Conservation (phyloP, 2,329 filamentous ascomycete species). For the Ophiosphaerella narmari region DNA sequence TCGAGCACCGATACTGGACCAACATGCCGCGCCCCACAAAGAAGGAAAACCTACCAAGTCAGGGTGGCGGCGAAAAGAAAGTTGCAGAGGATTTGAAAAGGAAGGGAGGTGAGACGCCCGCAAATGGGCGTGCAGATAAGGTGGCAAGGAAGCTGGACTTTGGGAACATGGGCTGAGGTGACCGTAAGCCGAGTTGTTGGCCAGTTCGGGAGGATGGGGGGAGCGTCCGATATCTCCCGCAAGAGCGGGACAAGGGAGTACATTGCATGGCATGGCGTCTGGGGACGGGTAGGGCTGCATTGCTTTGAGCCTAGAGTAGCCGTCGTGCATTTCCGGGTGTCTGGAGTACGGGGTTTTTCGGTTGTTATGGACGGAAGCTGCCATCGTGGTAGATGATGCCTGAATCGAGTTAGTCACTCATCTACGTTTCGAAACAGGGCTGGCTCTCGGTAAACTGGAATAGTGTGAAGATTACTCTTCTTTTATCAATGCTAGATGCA, state of each 20-base stretch:
- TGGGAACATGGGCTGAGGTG: conserved; percentile 20
- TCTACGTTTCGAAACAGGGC: no score
- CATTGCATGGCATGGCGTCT: neutral
- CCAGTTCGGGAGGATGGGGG: neutral
- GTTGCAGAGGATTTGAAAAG: conserved; percentile 83
- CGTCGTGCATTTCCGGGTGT: conserved; percentile 11
- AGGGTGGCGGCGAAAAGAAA: conserved; percentile 69
- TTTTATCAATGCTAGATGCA: no score
- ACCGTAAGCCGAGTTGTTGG: neutral
- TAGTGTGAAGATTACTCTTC: no score
- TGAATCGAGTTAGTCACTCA: no score
- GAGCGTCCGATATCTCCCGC: neutral
- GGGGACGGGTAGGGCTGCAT: neutral
- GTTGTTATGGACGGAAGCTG: no score
- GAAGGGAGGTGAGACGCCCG: conserved; percentile 66
- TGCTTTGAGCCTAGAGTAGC: conserved; percentile 9
- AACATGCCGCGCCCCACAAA: conserved; percentile 80
- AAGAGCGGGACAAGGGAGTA: no score
- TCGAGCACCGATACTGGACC: conserved; percentile 86
- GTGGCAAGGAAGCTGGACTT: conserved; percentile 74
- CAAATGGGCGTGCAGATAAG: conserved; percentile 67
- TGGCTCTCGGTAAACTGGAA: no score
- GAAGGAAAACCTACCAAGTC: conserved; percentile 82
- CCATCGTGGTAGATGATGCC: no score
- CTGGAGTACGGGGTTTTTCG: conserved; percentile 2